phyloP scores from a whole-genome alignment of 495 filamentous ascomycete species.

The Elasticomyces elasticus region DNA sequence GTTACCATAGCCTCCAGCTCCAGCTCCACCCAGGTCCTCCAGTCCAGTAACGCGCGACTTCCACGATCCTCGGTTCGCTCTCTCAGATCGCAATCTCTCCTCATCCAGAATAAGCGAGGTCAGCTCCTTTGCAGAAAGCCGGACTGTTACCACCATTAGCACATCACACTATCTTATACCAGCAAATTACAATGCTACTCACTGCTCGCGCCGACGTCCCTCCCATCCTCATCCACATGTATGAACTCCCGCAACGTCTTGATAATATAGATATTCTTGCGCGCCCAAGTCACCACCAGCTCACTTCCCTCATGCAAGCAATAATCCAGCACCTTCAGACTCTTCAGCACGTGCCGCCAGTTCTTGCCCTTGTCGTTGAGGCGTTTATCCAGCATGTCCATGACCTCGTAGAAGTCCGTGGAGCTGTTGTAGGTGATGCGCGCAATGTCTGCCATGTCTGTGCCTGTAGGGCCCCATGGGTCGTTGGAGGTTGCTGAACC shows the following conservation, averaged over 20 bases:
- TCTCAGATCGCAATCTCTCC: slow-evolving; percentile 82
- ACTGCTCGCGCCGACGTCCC: slow-evolving; percentile 96
- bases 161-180: background rate
- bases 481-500: slow-evolving; percentile 90
- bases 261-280: slow-evolving; percentile 96
- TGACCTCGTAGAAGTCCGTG: slow-evolving; percentile 98
- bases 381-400: slow-evolving; percentile 99
- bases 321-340: slow-evolving; percentile 95
- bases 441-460: slow-evolving; percentile 98
- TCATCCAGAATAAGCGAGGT: slow-evolving; percentile 92
- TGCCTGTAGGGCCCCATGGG: slow-evolving; percentile 96
- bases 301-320: slow-evolving; percentile 96
- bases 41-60: slow-evolving; percentile 91
- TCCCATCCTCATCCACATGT: slow-evolving; percentile 87
- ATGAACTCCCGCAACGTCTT: slow-evolving; percentile 96
- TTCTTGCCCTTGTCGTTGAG: slow-evolving; percentile 99
- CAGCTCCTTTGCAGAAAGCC: slow-evolving; percentile 91
- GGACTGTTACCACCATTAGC: slow-evolving; percentile 48
- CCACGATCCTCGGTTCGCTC: slow-evolving; percentile 87
- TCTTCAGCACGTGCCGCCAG: slow-evolving; percentile 97
- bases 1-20: background rate
- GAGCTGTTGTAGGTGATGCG: slow-evolving; percentile 93
- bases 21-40: slow-evolving; percentile 55
- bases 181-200: slow-evolving; percentile 16
- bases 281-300: slow-evolving; percentile 92